phyloP scores from a whole-genome alignment of 108 stramenopile genomes.

The Epithemia pelagica region DNA sequence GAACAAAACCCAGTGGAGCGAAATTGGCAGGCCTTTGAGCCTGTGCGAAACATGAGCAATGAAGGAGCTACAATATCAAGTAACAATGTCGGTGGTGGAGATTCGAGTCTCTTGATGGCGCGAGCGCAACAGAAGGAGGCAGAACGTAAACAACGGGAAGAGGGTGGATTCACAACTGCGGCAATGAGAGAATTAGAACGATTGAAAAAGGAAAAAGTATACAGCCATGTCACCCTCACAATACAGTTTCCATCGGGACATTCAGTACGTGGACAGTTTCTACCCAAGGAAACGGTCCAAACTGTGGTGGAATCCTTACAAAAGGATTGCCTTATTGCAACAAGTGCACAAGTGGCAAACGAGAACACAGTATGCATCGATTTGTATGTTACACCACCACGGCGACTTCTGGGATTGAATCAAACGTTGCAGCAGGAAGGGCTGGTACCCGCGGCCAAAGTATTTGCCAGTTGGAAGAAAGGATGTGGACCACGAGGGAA shows the following conservation, averaged over 20 bases:
- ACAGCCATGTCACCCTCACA: conserved; percentile 55
- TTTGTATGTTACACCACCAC: conserved; percentile 73
- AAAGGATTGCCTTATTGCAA: conserved; percentile 16
- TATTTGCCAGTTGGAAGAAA: conserved; percentile 70
- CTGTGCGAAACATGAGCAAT: conserved; percentile 18
- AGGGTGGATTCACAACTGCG: conserved; percentile 75
- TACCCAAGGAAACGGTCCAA: conserved; percentile 40
- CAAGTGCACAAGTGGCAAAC: not conserved
- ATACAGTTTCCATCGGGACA: conserved; percentile 62
- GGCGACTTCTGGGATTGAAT: conserved; percentile 34
- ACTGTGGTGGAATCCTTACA: conserved; percentile 28
- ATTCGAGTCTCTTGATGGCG: conserved; percentile 49
- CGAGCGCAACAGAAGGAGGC: conserved; percentile 33
- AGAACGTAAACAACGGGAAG: conserved; percentile 42
- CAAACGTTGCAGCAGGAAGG: conserved; percentile 54
- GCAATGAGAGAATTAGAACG: conserved; percentile 78
- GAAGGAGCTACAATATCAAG: not conserved
- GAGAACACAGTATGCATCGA: conserved; percentile 30
- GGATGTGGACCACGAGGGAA: not conserved
- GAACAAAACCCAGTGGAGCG: conserved; percentile 33
- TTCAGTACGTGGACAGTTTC: conserved; percentile 54
- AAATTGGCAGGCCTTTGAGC: conserved; percentile 40
- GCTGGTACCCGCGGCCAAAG: conserved; percentile 73
- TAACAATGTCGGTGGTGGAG: conserved; percentile 20
- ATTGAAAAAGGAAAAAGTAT: conserved; percentile 71